Conservation (phyloP, 768 basidiomycete species). For the Lyophyllum semitale region DNA sequence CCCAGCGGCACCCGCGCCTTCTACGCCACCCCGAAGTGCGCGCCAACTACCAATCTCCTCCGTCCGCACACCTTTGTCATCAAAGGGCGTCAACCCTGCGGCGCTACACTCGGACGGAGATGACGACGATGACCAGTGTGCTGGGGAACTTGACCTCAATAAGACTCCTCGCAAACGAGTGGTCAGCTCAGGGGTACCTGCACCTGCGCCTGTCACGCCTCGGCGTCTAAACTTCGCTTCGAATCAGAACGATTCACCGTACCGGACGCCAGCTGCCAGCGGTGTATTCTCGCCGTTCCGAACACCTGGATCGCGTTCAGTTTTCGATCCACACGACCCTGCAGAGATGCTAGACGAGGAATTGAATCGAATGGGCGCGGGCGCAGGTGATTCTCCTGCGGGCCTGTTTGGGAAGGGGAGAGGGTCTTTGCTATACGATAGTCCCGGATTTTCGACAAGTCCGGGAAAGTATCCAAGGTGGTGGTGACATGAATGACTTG, state of each 20-base stretch:
- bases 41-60: slow-evolving; percentile 23
- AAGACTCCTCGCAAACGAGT: slow-evolving; percentile 41
- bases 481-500: slow-evolving; percentile 37
- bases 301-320: slow-evolving; percentile 49
- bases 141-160: slow-evolving; percentile 24
- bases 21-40: slow-evolving; percentile 20
- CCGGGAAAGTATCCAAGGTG: slow-evolving; percentile 55
- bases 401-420: slow-evolving; percentile 66
- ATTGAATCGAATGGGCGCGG: slow-evolving; percentile 53
- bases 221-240: slow-evolving; percentile 38
- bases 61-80: slow-evolving; percentile 23
- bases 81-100: slow-evolving; percentile 34
- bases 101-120: slow-evolving; percentile 23
- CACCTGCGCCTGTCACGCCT: slow-evolving; percentile 37
- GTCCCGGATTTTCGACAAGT: slow-evolving; percentile 60
- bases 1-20: slow-evolving; percentile 16
- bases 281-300: slow-evolving; percentile 41
- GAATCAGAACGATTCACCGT: slow-evolving; percentile 39
- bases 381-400: slow-evolving; percentile 61
- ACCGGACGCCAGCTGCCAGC: slow-evolving; percentile 35
- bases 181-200: slow-evolving; percentile 18
- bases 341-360: slow-evolving; percentile 72
- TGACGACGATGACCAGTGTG: slow-evolving; percentile 21
- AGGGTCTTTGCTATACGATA: slow-evolving; percentile 65
- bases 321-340: slow-evolving; percentile 77